A percentile compares a stretch with the other conserved stretches of the same genome.
phyloP scores from a whole-genome alignment of 2,329 filamentous ascomycete genomes.

The Plectosphaerella sp. region DNA sequence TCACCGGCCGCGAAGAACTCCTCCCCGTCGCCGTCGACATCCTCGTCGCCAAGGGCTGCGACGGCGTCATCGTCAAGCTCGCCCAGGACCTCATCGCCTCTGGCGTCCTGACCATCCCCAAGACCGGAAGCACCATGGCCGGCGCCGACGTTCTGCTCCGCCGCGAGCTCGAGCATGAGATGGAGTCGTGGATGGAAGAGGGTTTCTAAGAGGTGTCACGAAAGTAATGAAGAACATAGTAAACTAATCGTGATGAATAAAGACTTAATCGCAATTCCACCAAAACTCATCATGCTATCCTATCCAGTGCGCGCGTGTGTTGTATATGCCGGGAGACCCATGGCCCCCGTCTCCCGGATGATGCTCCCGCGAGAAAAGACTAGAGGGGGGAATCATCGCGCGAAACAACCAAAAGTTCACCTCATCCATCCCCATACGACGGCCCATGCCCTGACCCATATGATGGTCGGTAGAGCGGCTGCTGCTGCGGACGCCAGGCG shows the following conservation, averaged over 20 bases:
- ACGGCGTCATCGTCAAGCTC: conserved; percentile 51
- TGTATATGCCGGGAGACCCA: too few species aligned
- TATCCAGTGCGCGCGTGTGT: too few species aligned
- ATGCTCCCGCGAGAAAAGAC: too few species aligned
- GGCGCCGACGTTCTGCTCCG: conserved; percentile 18
- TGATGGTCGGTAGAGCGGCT: background rate
- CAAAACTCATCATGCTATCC: too few species aligned
- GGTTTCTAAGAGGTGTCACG: background rate
- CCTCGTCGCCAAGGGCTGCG: conserved; percentile 55
- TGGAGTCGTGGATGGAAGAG: background rate
- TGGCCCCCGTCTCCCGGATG: too few species aligned
- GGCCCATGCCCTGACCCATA: background rate
- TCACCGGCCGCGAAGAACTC: conserved; percentile 41
- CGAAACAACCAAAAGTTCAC: too few species aligned
- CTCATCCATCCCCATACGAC: background rate
- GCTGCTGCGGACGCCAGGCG: background rate
- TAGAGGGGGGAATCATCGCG: too few species aligned
- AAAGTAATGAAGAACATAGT: too few species aligned
- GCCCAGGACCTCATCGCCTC: conserved; percentile 44
- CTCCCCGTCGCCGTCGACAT: conserved; percentile 55
- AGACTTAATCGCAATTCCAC: too few species aligned
- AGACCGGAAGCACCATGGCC: conserved; percentile 29
- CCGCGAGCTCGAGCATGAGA: conserved; percentile 3
- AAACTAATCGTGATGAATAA: too few species aligned
- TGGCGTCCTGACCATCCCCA: conserved; percentile 41